Base-by-base conservation (phyloP, 2,329 filamentous ascomycete genomes). In the Phialemoniopsis sp. region DNA sequence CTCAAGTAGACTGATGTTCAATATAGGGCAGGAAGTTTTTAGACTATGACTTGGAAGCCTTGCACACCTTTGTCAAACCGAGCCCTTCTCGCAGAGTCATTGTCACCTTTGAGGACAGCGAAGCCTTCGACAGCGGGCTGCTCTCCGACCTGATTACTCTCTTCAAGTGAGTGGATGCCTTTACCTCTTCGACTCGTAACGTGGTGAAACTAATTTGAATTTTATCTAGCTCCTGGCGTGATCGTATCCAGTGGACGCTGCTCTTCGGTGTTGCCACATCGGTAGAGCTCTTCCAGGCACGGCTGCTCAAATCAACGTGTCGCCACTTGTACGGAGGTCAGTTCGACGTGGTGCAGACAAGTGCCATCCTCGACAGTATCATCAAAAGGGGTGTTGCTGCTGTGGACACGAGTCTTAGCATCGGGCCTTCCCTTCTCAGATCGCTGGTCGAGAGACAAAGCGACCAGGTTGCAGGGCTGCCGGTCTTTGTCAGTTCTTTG, bases 251-350 rank as follows among this genome's bases (percentile, higher is more conserved):
- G 0, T 89, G 93, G 46, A 78, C 85, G 2, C 67, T 89, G 2
- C 66, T 94, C 2, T 87, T 93, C 51, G 87, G 87, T 32, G 77
- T 94, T 40, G 87, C 87, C 19, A 93, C 88, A 1, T 90, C 87
- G 2, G 78, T 89, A 28, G 86, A 91, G 46, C 77, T 88, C 28
- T 82, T 93, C 43, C 83, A 89, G 54, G 82, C 85, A 37, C 76
- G 87, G 13, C 66, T 93, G 14, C 72, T 86, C 19, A 83, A 84
- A 53, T 76, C 76, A 13, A 82, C 83, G 2, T 78, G 84, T 45
- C 78, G 80, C 36, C 74, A 74, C 43, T 69, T 93, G 2, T 70
- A 82, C 37, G 87, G 87, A 5, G 73, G 76, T 15, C 80, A 88
- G 46, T 91, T 93, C 47, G 84, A 90, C 54, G 84, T 89, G 14